Evolutionary conservation across 2,329 filamentous ascomycete genomes (phyloP).

Genomic region (Decorospora gaudefroyi): DNA sequence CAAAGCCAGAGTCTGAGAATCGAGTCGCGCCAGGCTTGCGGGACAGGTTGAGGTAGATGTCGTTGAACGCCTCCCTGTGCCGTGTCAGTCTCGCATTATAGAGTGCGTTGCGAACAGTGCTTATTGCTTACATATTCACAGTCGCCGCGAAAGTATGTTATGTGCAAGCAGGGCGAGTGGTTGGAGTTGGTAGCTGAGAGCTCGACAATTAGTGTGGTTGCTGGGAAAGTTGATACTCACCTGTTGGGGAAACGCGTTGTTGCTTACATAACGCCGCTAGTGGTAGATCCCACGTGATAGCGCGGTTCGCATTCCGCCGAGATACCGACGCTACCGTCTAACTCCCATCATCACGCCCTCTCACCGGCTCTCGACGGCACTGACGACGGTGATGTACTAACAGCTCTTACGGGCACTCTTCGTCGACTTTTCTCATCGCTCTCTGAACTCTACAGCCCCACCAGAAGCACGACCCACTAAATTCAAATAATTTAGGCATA

Average conservation of each 20-base stretch:
- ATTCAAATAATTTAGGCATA: too few species aligned
- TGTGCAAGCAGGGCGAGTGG: neutral
- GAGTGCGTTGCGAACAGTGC: neutral
- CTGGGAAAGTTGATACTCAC: conserved; percentile 7
- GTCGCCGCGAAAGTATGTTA: neutral
- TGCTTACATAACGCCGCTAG: conserved; percentile 11
- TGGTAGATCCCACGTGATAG: conserved; percentile 8
- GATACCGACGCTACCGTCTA: too few species aligned
- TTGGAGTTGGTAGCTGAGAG: neutral
- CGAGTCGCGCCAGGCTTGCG: conserved; percentile 91
- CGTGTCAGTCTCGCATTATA: conserved; percentile 1
- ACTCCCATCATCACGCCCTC: too few species aligned
- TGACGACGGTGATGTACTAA: too few species aligned
- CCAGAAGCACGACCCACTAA: too few species aligned
- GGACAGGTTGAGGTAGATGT: conserved; percentile 94
- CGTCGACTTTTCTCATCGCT: too few species aligned
- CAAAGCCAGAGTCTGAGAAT: conserved; percentile 90
- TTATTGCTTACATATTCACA: conserved; percentile 11
- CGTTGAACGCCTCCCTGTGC: conserved; percentile 86
- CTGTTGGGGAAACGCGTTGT: conserved; percentile 17
- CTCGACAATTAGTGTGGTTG: conserved; percentile 4
- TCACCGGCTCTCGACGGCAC: too few species aligned
- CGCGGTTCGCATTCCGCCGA: conserved; percentile 2
- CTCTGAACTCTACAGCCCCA: too few species aligned
- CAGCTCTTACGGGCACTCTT: too few species aligned